phyloP scores from a whole-genome alignment of 441 rosid genomes.

The Erodium moschatum region DNA sequence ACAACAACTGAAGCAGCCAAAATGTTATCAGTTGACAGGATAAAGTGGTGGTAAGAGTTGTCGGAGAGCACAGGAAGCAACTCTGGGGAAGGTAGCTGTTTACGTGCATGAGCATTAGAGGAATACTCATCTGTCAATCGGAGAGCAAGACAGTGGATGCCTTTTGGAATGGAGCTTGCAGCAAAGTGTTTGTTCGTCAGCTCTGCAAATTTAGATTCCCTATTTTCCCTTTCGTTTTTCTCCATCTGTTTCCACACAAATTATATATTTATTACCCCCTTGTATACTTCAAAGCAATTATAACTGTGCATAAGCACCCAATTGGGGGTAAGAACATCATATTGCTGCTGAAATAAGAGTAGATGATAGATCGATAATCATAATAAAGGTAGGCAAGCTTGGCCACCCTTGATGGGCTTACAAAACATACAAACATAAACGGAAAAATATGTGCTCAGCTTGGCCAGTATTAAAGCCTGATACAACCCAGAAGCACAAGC shows the following conservation, averaged over 20 bases:
- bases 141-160: slow-evolving; percentile 85
- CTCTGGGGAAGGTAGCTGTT: slow-evolving; percentile 96
- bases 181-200: slow-evolving; percentile 97
- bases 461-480: too few relatives aligned
- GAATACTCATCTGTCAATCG: slow-evolving; percentile 94
- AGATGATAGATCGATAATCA: background rate
- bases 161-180: slow-evolving; percentile 95
- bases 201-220: slow-evolving; percentile 80
- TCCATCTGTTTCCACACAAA: slow-evolving; percentile 53
- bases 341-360: background rate
- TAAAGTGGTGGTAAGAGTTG: slow-evolving; percentile 75
- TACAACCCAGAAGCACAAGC: too few relatives aligned
- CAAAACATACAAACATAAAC: too few relatives aligned
- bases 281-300: background rate
- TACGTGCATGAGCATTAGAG: slow-evolving; percentile 95
- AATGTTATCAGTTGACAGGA: slow-evolving; percentile 84
- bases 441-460: too few relatives aligned
- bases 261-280: background rate
- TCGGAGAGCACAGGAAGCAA: slow-evolving; percentile 83
- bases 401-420: too few relatives aligned
- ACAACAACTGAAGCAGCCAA: slow-evolving; percentile 98
- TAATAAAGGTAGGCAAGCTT: background rate
- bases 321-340: slow-evolving; percentile 5
- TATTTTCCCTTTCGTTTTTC: slow-evolving; percentile 69
- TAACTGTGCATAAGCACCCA: background rate